A percentile compares a stretch with the other conserved stretches of the same genome.
phyloP scores from a whole-genome alignment of 2,329 filamentous ascomycete genomes.

The Monosporascus sp. region DNA sequence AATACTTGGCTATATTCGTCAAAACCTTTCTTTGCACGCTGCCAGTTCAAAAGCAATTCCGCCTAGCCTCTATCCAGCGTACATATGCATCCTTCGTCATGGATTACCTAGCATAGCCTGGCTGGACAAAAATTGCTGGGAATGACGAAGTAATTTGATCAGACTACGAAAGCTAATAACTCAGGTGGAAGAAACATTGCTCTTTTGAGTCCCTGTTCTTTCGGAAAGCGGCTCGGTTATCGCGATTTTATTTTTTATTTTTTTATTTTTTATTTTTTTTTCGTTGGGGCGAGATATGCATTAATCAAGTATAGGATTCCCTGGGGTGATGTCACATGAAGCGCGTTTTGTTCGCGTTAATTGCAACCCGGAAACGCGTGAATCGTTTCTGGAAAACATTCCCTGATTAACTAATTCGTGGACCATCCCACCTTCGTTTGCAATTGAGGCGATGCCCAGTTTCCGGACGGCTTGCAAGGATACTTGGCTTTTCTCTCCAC shows the following conservation, averaged over 20 bases:
- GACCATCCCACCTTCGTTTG: background rate
- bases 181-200: too few relatives aligned
- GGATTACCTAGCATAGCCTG: too few relatives aligned
- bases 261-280: too few relatives aligned
- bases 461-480: background rate
- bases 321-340: background rate
- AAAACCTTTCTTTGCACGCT: background rate
- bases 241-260: too few relatives aligned
- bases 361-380: background rate
- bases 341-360: conserved; percentile 1
- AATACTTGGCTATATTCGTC: background rate
- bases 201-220: too few relatives aligned
- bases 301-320: background rate
- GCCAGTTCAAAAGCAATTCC: background rate
- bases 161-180: too few relatives aligned
- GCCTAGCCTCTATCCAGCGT: too few relatives aligned
- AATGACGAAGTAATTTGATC: too few relatives aligned
- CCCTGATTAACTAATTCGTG: background rate
- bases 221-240: too few relatives aligned
- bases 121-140: too few relatives aligned
- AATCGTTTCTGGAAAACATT: background rate
- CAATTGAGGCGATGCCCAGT: background rate
- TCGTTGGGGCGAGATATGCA: background rate
- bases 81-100: too few relatives aligned
- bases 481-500: background rate